A percentile compares a stretch with the other conserved stretches of the same genome.
Evolutionary conservation across 2,329 filamentous ascomycete species (phyloP).

Genomic region (Pseudocercospora musae): DNA sequence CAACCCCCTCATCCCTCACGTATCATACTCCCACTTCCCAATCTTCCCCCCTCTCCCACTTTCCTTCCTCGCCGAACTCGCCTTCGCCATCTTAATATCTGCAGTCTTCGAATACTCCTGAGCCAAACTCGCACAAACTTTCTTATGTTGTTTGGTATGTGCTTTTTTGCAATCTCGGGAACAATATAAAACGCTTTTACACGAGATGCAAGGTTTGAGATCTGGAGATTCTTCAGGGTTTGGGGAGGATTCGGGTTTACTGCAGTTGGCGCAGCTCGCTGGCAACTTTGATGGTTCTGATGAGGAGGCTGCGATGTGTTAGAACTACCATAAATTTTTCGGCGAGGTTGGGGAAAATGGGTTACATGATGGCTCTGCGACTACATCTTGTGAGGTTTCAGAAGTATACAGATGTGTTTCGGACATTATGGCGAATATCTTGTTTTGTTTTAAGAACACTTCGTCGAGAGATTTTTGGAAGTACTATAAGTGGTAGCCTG

Average conservation of each 20-base stretch:
- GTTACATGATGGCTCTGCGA: background rate
- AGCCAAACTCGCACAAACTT: slow-evolving; percentile 38
- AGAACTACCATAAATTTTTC: too few relatives aligned
- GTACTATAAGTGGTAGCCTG: too few relatives aligned
- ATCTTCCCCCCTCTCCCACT: slow-evolving; percentile 36
- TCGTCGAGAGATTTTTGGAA: background rate
- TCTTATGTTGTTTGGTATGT: slow-evolving; percentile 41
- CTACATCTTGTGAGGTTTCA: background rate
- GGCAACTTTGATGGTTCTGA: background rate
- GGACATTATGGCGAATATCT: background rate
- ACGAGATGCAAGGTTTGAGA: slow-evolving; percentile 40
- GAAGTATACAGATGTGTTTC: background rate
- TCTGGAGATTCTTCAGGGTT: slow-evolving; percentile 7
- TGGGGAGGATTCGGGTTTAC: background rate
- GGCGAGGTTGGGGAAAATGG: too few relatives aligned
- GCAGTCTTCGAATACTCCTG: slow-evolving; percentile 40
- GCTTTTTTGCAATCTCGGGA: slow-evolving; percentile 42
- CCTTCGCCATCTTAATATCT: slow-evolving; percentile 40
- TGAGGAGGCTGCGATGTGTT: background rate
- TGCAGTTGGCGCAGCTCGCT: background rate
- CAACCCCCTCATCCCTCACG: slow-evolving; percentile 15
- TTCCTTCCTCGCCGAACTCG: slow-evolving; percentile 32
- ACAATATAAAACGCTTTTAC: slow-evolving; percentile 41
- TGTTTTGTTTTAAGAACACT: background rate
- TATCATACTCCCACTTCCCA: slow-evolving; percentile 42